Percentiles rank a stretch among this genome's conserved stretches.
phyloP scores from a whole-genome alignment of 2,329 filamentous ascomycete genomes.

The Pleoardoris graminearum region DNA sequence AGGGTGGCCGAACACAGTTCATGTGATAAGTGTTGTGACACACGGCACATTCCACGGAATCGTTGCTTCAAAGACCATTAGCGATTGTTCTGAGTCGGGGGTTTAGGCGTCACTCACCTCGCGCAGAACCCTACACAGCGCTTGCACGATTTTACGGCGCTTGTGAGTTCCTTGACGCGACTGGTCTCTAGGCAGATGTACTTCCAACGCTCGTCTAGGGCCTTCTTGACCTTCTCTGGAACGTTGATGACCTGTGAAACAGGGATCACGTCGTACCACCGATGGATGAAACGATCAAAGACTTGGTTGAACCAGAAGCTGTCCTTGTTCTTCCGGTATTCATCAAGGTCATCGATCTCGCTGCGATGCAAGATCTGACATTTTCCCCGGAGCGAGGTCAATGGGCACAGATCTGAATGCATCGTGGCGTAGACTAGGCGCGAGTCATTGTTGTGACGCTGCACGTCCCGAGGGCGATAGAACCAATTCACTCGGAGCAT shows the following conservation, averaged over 20 bases:
- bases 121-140: constrained; percentile 89
- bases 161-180: constrained; percentile 91
- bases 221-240: constrained; percentile 90
- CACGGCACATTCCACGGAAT: constrained; percentile 96
- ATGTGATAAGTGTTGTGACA: constrained; percentile 97
- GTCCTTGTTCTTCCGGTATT: constrained; percentile 82
- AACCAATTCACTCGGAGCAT: constrained; percentile 96
- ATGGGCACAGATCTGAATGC: constrained; percentile 94
- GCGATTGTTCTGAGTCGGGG: constrained; percentile 18
- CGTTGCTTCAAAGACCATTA: constrained; percentile 63
- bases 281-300: constrained; percentile 97
- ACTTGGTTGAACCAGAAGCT: constrained; percentile 97
- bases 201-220: constrained; percentile 94
- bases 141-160: constrained; percentile 94
- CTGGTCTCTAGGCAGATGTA: constrained; percentile 93
- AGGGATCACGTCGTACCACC: constrained; percentile 95
- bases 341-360: constrained; percentile 80
- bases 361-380: constrained; percentile 87
- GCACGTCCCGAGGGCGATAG: constrained; percentile 94
- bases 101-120: constrained; percentile 63
- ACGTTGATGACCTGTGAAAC: constrained; percentile 94
- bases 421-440: constrained; percentile 93
- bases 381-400: constrained; percentile 90
- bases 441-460: constrained; percentile 86
- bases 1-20: constrained; percentile 90